A percentile compares a stretch with the other conserved stretches of the same genome.
Evolutionary conservation across 108 stramenopile species (phyloP).

Genomic region (Nannochloropsis oceanica): DNA sequence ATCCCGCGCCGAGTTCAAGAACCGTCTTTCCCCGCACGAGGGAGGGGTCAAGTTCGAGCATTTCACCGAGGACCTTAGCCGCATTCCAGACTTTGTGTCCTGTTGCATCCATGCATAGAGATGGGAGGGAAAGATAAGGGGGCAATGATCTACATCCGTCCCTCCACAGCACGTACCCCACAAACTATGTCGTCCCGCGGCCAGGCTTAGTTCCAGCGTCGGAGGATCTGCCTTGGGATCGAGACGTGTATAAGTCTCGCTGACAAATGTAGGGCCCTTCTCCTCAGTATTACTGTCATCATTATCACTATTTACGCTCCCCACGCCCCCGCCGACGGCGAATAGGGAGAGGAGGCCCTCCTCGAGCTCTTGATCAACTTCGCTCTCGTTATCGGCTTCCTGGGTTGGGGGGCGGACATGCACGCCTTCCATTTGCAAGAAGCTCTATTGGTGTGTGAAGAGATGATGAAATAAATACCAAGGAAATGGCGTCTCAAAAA

Average conservation of each 20-base stretch:
- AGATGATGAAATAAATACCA: not conserved
- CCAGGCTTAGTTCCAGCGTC: not conserved
- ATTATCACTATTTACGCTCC: not conserved
- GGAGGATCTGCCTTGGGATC: not conserved
- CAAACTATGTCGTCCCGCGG: not conserved
- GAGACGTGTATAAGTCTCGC: not conserved
- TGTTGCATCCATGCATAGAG: no score
- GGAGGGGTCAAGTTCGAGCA: not conserved
- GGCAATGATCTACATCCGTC: no score
- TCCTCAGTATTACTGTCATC: not conserved
- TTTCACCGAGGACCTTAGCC: not conserved
- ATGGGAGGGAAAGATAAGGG: no score
- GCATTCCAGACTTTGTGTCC: not conserved
- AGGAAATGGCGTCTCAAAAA: no score
- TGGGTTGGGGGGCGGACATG: not conserved
- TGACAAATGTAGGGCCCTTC: not conserved
- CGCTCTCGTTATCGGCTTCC: not conserved
- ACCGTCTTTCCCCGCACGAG: not conserved
- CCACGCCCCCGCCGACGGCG: not conserved
- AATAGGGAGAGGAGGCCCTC: not conserved
- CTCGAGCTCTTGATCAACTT: not conserved
- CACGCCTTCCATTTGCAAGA: not conserved
- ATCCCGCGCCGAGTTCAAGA: not conserved
- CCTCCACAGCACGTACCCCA: not conserved
- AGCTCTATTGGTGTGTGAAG: not conserved